Evolutionary conservation across 768 basidiomycete species (phyloP), one percentile per base, ranked within the genome.

Genomic region (Suillus cothurnatus): DNA sequence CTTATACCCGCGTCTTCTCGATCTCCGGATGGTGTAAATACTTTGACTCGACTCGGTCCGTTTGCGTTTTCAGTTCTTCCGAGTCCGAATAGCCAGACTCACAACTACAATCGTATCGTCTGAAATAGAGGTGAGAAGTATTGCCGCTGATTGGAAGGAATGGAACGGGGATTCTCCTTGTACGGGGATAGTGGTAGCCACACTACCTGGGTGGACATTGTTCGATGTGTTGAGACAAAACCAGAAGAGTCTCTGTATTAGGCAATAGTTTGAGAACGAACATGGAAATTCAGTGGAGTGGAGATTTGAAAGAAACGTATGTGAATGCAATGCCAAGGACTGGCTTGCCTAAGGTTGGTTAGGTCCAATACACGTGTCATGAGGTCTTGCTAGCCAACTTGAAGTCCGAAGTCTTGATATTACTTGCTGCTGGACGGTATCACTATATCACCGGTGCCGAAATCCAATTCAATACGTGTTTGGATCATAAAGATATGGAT

Each of bases 51-150:
- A 70, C 23, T 50, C 15, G 26, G 49, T 74, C 66, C 88, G 81
- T 74, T 92, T 92, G 47, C 86, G 81, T 72, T 90, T 91, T 50
- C 49, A 50, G 15, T 23, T 49, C 79, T 87, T 87, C 72, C 83
- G 80, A 60, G 82, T 79, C 34, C 9, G 34, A 34, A 9, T 34
- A 23, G 79, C 72, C 71, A 89, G 87, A 8, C 91, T 91, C 21
- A 93, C 90, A 14, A 90, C 82, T 8, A 93, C 85, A 60, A 94
- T 88, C 2, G 85, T 80, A 71, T 92, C 91, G 52, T 88, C 86
- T 36, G 78, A 77, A 19, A 73, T 73, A 26, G 71, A 73, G 36
- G 71, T 36, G 26, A 64, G 49, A 59, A 62, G 28, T 69, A 63
- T 43, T 71, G 75, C 28, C 93, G 85, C 70, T 88, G 83, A 0